These are phyloP conservation scores for Fonsecaea pedrosoi DNA, from an alignment of 2,329 filamentous ascomycete genomes.

Conservation along the genomic window DNA sequence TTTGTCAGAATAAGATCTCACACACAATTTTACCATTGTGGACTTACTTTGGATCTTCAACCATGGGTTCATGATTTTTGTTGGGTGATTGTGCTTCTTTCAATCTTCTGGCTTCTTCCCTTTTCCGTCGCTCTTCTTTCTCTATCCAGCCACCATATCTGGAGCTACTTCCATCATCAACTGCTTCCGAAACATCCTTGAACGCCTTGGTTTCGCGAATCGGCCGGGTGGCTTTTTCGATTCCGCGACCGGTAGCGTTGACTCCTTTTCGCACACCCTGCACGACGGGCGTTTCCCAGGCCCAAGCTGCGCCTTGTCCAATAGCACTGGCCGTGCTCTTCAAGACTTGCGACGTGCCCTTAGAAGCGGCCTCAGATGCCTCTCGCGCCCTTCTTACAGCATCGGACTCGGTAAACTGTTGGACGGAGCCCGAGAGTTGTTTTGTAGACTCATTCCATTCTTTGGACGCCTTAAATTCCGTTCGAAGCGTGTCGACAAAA, in stretches of 20 bases:
- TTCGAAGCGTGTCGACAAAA: constrained; percentile 93
- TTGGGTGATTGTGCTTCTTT: constrained; percentile 64
- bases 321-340: constrained; percentile 86
- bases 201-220: constrained; percentile 93
- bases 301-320: constrained; percentile 91
- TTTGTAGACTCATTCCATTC: constrained; percentile 99
- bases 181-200: constrained; percentile 90
- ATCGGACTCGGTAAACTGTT: constrained; percentile 92
- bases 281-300: constrained; percentile 93
- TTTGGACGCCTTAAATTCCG: constrained; percentile 94
- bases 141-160: constrained; percentile 96
- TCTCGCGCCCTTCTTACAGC: constrained; percentile 83
- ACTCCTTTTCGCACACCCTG: constrained; percentile 89
- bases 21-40: not conserved
- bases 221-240: constrained; percentile 94
- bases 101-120: constrained; percentile 73
- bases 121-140: constrained; percentile 87
- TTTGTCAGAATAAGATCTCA: constrained; percentile 35
- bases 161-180: constrained; percentile 95
- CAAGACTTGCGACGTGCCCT: constrained; percentile 79
- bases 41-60: constrained; percentile 87
- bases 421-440: constrained; percentile 83
- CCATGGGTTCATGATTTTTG: constrained; percentile 65
- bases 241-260: constrained; percentile 79
- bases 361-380: constrained; percentile 85